Base-by-base conservation (phyloP, 169 alveolate genomes). In the Eimeria acervulina region DNA sequence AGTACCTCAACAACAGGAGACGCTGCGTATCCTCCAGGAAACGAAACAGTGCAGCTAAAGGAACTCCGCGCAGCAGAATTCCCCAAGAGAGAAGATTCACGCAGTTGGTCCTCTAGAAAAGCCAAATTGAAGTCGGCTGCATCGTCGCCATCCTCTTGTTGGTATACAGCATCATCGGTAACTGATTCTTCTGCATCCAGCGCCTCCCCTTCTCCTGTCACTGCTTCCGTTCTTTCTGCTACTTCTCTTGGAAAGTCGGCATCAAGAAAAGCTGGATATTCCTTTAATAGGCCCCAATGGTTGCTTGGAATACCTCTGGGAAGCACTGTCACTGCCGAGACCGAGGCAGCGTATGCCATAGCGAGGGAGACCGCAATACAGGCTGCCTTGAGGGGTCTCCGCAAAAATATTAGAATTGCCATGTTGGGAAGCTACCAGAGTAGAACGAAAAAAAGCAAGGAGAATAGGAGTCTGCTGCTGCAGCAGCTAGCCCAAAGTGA, bases 1-100 rank as follows among this genome's bases (percentile, higher is more conserved):
- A 2, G 15, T 6, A 87, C 81, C 40, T 55, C 63, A 38, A 87
- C 78, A n/a, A 61, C 47, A 52, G 93, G 93, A 26, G 93, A n/a
- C 61, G 38, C 61, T 26, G 33, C 38, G 83, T 87, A 87, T 7
- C 81, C 74, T 21, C 13, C 55, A 2, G 78, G n/a, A 40, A 59
- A 87, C 40, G 93, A 55, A 33, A 87, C 70, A 7, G 51, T 15
- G 44, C 93, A 87, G 72, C 81, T 59, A 13, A 13, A 15, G 28
- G 55, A 40, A n/a, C n/a, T 28, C 40, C 31, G 26, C 13, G 21
- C 1, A 23, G 66, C 17, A 40, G 61, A 0, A 1, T 42, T 40
- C 40, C 12, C 88, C 40, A n/a, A 42, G 2, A 42, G 42, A 10
- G 88, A 21, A n/a, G 66, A 44, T 42, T 40, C 88, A 42, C 21